Conservation (phyloP, 2,329 filamentous ascomycete species). For the Aspergillus piperis region DNA sequence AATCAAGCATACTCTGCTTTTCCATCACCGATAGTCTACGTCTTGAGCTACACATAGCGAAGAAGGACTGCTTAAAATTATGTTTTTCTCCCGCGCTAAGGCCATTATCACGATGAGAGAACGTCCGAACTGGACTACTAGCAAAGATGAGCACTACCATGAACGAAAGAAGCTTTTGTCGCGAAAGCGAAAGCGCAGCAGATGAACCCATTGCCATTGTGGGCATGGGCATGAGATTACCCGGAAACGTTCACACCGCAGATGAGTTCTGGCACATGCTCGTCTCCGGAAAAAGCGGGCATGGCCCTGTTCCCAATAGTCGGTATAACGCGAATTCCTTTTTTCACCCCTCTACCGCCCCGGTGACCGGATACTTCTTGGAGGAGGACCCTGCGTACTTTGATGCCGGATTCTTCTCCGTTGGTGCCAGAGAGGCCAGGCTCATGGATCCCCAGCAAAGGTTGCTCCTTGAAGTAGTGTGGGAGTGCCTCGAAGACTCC, state of each 20-base stretch:
- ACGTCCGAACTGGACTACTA: too few species aligned
- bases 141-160: too few species aligned
- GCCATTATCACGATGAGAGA: too few species aligned
- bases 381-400: conserved; percentile 28
- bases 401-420: conserved; percentile 29
- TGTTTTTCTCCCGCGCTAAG: too few species aligned
- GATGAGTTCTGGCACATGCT: not conserved
- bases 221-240: not conserved
- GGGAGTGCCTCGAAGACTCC: conserved; percentile 35
- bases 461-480: conserved; percentile 33
- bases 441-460: conserved; percentile 37
- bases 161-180: too few species aligned
- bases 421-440: conserved; percentile 13
- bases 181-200: too few species aligned
- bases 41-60: too few species aligned
- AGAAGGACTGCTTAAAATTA: too few species aligned
- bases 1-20: too few species aligned
- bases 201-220: not conserved
- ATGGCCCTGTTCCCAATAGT: conserved; percentile 14
- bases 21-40: too few species aligned
- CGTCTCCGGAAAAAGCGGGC: not conserved
- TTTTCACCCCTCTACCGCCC: conserved; percentile 13
- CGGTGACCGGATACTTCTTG: conserved; percentile 27
- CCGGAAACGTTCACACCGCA: not conserved
- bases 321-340: conserved; percentile 29